Percentiles rank a stretch among this genome's conserved stretches.
Evolutionary conservation across 2,329 filamentous ascomycete genomes (phyloP).

Genomic region (Dactylellina cionopaga): DNA sequence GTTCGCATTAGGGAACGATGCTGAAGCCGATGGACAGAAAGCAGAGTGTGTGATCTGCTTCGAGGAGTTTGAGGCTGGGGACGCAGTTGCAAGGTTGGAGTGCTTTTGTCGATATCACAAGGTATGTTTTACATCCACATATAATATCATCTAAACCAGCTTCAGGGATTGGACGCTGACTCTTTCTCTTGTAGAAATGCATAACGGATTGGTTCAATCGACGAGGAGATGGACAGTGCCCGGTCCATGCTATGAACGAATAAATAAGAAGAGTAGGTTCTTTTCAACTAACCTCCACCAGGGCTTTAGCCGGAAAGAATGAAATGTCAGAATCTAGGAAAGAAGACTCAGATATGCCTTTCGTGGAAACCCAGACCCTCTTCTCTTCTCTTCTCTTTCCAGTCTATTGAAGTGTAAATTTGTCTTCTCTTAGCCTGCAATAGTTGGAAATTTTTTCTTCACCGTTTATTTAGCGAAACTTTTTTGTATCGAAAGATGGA

Average conservation of each 20-base stretch:
- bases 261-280: background rate
- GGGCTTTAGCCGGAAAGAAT: too few species aligned
- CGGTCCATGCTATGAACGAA: conserved; percentile 46
- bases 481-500: too few species aligned
- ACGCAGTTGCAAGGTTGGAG: conserved; percentile 66
- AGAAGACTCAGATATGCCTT: too few species aligned
- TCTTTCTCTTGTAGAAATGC: conserved; percentile 16
- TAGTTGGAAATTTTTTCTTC: too few species aligned
- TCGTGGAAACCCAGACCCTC: too few species aligned
- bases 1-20: conserved; percentile 62
- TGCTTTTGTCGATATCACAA: conserved; percentile 68
- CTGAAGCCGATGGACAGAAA: conserved; percentile 59
- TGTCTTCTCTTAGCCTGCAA: too few species aligned
- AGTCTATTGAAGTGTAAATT: too few species aligned
- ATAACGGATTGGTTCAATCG: conserved; percentile 40
- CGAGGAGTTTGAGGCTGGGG: conserved; percentile 66
- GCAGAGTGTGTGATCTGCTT: conserved; percentile 67
- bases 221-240: conserved; percentile 22
- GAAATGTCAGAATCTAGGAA: too few species aligned
- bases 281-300: too few species aligned
- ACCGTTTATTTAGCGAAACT: too few species aligned
- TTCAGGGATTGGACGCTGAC: too few species aligned
- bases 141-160: background rate
- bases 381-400: too few species aligned
- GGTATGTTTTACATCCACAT: conserved; percentile 56